Evolutionary conservation across 106 monocot species (phyloP).

Genomic region (Platanthera zijinensis): DNA sequence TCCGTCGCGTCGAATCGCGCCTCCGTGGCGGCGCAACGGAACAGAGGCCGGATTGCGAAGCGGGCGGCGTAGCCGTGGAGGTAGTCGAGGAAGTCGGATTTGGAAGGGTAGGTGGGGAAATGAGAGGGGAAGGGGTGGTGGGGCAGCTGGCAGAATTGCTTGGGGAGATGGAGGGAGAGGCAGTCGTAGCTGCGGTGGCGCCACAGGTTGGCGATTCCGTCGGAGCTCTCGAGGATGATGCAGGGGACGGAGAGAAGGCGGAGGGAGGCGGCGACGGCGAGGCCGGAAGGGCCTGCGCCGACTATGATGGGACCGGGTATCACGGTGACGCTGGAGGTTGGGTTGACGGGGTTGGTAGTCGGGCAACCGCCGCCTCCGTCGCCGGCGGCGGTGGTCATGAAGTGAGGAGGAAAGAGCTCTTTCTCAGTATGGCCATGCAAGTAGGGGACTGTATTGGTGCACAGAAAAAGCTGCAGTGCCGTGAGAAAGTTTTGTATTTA

Average conservation of each 20-base stretch:
- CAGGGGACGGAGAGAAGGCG: slow-evolving; percentile 48
- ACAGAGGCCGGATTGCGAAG: slow-evolving; percentile 42
- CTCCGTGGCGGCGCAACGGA: slow-evolving; percentile 32
- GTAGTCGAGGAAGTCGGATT: slow-evolving; percentile 73
- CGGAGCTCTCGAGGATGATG: slow-evolving; percentile 50
- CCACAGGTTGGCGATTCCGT: slow-evolving; percentile 74
- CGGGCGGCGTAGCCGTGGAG: slow-evolving; percentile 49
- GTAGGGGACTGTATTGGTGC: background rate
- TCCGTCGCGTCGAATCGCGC: slow-evolving; percentile 34
- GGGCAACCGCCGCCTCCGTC: background rate
- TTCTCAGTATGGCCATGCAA: background rate
- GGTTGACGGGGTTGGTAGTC: background rate
- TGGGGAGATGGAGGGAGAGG: slow-evolving; percentile 84
- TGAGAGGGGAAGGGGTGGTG: slow-evolving; percentile 53
- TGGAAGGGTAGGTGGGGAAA: slow-evolving; percentile 81
- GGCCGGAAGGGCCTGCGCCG: slow-evolving; percentile 86
- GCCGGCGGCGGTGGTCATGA: background rate
- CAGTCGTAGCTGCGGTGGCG: slow-evolving; percentile 72
- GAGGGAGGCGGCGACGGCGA: slow-evolving; percentile 77
- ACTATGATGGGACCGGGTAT: slow-evolving; percentile 62
- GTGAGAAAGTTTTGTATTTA: background rate
- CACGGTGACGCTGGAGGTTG: background rate
- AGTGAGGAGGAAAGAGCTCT: background rate
- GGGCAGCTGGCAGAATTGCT: slow-evolving; percentile 79
- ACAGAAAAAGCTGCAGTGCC: background rate